Evolutionary conservation across 257 asterid species (phyloP), one percentile per base, ranked within the genome.

Genomic region (Thymus quinquecostatus): DNA sequence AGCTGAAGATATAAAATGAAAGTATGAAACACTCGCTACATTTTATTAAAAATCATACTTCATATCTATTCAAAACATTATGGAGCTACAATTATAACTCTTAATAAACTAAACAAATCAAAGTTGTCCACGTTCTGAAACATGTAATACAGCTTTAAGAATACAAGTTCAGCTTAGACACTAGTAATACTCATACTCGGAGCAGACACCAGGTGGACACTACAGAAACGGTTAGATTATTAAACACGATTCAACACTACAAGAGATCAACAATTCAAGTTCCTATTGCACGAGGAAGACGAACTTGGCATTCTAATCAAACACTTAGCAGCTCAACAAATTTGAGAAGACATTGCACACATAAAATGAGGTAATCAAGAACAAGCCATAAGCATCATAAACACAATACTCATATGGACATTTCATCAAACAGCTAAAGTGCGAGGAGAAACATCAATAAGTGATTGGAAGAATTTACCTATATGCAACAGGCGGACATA

Each of bases 361-460:
- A 69, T 9, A 11, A 57, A 33, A 56, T 2, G 8, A 30, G 43
- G 21, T 29, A 38, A 58, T 56, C 47, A 21, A 65, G 7, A 65
- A 14, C 41, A 21, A 21, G 8, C 13, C 51, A 69, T 29, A 44
- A 57, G 53, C 43, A 58, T 29, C 6, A 49, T 5, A 8, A 48
- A 50, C 30, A 32, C 4, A n/a, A 60, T n/a, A 12, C 1, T 14
- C 75, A 53, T 32, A 10, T 34, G 13, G 44, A n/a, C 2, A 69
- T 62, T 75, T 54, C 43, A 47, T 45, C 75, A 40, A 69, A 69
- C 75, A 75, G 44, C 41, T 51, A 53, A 7, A 53, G 27, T 10
- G 75, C 75, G 29, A 51, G 43, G 50, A 29, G 29, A 61, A 69
- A 61, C 29, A 36, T 28, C 32, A 32, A 13, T 34, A 40, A 8